phyloP scores from a whole-genome alignment of 768 basidiomycete genomes.

The Kwoniella sp. region DNA sequence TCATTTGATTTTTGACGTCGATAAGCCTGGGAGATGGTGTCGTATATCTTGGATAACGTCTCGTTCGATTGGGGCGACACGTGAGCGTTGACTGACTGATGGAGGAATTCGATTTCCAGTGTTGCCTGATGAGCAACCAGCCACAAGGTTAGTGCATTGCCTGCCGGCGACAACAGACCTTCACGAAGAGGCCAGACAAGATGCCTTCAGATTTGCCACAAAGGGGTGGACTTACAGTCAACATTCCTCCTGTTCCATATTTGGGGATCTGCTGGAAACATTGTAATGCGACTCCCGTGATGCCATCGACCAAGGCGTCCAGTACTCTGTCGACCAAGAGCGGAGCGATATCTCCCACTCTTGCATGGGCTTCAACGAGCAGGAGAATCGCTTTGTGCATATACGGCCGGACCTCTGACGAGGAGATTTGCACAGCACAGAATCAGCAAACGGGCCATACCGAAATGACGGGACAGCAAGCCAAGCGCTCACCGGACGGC shows the following conservation, averaged over 20 bases:
- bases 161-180: too few species aligned
- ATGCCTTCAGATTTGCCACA: not conserved
- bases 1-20: constrained; percentile 64
- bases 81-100: constrained; percentile 88
- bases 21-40: constrained; percentile 91
- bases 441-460: too few species aligned
- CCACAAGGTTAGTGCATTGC: not conserved
- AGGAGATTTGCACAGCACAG: not conserved
- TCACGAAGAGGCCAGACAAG: too few species aligned
- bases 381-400: constrained; percentile 86
- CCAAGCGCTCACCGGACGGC: constrained; percentile 70
- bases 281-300: constrained; percentile 77
- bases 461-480: too few species aligned
- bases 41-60: constrained; percentile 87
- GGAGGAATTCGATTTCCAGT: constrained; percentile 97
- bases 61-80: constrained; percentile 75
- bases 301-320: constrained; percentile 74
- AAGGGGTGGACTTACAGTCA: constrained; percentile 66
- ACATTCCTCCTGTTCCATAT: constrained; percentile 98
- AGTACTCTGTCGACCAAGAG: constrained; percentile 79
- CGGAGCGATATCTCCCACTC: constrained; percentile 78
- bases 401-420: constrained; percentile 85
- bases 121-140: constrained; percentile 71
- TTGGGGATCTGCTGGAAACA: constrained; percentile 86
- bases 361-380: constrained; percentile 88